A percentile compares a stretch with the other conserved stretches of the same genome.
These are phyloP conservation scores for Sordariomycetes sp. DNA, from an alignment of 2,329 filamentous ascomycete genomes.

Conservation along the genomic window DNA sequence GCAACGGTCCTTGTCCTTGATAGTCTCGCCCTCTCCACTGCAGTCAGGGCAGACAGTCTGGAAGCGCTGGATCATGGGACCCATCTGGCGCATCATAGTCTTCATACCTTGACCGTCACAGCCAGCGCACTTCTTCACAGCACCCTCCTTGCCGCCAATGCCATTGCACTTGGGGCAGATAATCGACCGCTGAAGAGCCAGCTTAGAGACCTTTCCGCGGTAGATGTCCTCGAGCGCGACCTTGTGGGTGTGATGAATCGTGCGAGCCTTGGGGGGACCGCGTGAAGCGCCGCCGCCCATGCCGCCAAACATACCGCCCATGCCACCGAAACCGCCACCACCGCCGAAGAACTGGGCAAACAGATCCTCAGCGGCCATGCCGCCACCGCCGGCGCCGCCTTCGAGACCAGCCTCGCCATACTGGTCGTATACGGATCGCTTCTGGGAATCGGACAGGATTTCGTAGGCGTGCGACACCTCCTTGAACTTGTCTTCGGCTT, in stretches of 20 bases:
- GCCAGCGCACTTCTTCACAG: slow-evolving; percentile 85
- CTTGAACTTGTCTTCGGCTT: slow-evolving; percentile 96
- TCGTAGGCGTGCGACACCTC: slow-evolving; percentile 95
- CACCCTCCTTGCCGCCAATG: slow-evolving; percentile 91
- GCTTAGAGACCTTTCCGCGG: slow-evolving; percentile 93
- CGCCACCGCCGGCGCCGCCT: slow-evolving; percentile 68
- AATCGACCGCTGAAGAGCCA: slow-evolving; percentile 93
- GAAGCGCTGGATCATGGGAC: slow-evolving; percentile 99
- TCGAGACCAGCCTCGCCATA: slow-evolving; percentile 97
- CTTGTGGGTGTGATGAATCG: slow-evolving; percentile 97
- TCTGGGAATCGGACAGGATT: slow-evolving; percentile 83
- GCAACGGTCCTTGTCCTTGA: slow-evolving; percentile 96
- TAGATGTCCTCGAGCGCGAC: slow-evolving; percentile 97
- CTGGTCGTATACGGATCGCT: slow-evolving; percentile 88
- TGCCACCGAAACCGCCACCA: slow-evolving; percentile 51
- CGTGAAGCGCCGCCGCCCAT: slow-evolving; percentile 63
- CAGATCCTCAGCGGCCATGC: slow-evolving; percentile 93
- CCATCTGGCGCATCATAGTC: slow-evolving; percentile 99
- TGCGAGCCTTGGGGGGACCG: slow-evolving; percentile 81
- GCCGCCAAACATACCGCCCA: slow-evolving; percentile 68
- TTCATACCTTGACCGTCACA: slow-evolving; percentile 97
- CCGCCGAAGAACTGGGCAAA: slow-evolving; percentile 96
- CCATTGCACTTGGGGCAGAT: slow-evolving; percentile 94
- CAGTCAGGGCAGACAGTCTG: slow-evolving; percentile 98
- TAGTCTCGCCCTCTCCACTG: slow-evolving; percentile 92